Percentiles rank a stretch among this genome's conserved stretches.
Evolutionary conservation across 805 yeast genomes (phyloP).

Genomic region (Saccharomyces paradoxus): DNA sequence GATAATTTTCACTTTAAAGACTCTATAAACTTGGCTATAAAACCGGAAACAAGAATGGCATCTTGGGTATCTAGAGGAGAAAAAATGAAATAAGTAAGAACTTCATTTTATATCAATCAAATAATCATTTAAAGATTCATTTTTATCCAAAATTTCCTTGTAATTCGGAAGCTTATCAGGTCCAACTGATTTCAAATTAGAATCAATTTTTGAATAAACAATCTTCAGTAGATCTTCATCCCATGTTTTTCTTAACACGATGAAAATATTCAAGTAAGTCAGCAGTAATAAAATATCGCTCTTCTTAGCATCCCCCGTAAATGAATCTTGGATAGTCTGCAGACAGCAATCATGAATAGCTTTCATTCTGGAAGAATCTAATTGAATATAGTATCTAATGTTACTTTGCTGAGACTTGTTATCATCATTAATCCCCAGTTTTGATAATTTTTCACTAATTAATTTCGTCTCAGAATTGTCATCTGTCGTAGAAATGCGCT

Average conservation of each 20-base stretch:
- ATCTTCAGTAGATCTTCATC: conserved; percentile 17
- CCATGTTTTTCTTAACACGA: conserved; percentile 31
- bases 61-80: background rate
- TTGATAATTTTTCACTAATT: background rate
- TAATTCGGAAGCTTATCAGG: background rate
- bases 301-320: conserved; percentile 14
- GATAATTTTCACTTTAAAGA: background rate
- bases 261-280: conserved; percentile 49
- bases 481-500: conserved; percentile 20
- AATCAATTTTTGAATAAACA: background rate
- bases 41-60: background rate
- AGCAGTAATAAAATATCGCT: conserved; percentile 30
- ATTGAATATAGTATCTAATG: background rate
- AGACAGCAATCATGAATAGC: conserved; percentile 8
- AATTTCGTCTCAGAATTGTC: background rate
- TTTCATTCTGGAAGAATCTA: background rate
- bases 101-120: background rate
- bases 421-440: conserved; percentile 4
- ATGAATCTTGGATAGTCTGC: conserved; percentile 16
- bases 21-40: background rate
- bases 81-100: background rate
- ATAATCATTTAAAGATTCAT: background rate
- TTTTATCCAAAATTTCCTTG: background rate
- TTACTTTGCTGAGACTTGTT: background rate
- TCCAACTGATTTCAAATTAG: background rate